Conservation (phyloP, 1,139 yeast genomes). For the Debaryomyces subglobosus region DNA sequence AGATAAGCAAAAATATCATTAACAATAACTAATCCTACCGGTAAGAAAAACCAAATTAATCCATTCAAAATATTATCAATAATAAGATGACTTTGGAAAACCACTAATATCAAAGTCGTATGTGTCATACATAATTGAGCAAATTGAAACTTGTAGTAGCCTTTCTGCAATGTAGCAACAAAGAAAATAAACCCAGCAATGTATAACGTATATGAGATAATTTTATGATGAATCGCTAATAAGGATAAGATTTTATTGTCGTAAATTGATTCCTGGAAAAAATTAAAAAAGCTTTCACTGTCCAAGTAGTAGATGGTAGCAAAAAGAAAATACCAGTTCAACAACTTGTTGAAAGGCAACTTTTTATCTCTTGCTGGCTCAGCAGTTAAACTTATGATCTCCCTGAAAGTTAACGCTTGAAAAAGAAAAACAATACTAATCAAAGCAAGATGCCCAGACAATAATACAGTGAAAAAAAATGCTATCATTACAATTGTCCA, state of each 20-base stretch:
- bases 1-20: slow-evolving; percentile 96
- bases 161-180: slow-evolving; percentile 87
- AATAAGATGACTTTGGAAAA: slow-evolving; percentile 91
- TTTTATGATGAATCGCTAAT: slow-evolving; percentile 71
- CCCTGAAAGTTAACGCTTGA: slow-evolving; percentile 85
- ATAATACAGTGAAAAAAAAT: slow-evolving; percentile 68
- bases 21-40: slow-evolving; percentile 87
- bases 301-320: slow-evolving; percentile 87
- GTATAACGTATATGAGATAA: slow-evolving; percentile 81
- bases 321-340: slow-evolving; percentile 86
- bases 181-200: slow-evolving; percentile 88
- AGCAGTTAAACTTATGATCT: slow-evolving; percentile 83
- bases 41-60: slow-evolving; percentile 90
- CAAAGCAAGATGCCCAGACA: slow-evolving; percentile 88
- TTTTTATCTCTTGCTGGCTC: slow-evolving; percentile 85
- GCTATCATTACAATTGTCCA: slow-evolving; percentile 94
- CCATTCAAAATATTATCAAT: slow-evolving; percentile 90
- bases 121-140: slow-evolving; percentile 93
- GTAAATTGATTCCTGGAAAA: slow-evolving; percentile 48
- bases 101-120: slow-evolving; percentile 88
- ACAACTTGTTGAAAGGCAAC: slow-evolving; percentile 78
- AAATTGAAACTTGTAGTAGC: slow-evolving; percentile 88
- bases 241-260: slow-evolving; percentile 45
- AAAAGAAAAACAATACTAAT: slow-evolving; percentile 70
- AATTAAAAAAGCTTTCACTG: slow-evolving; percentile 79